Evolutionary conservation across 2,329 filamentous ascomycete genomes (phyloP), one percentile per base, ranked within the genome.

Genomic region (Aspergillus latus): DNA sequence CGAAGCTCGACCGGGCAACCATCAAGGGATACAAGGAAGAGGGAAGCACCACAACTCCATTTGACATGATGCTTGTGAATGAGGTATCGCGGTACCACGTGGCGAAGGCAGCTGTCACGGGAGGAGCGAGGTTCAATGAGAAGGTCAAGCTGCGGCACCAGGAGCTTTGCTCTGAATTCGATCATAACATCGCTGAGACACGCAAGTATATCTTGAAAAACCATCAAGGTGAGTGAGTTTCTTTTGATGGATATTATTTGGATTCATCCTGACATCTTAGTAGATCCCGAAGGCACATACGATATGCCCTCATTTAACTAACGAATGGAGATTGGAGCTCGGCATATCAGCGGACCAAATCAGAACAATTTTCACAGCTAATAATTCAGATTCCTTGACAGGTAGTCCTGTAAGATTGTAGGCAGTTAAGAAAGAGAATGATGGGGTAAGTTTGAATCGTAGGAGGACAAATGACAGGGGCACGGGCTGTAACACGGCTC

Each of bases 41-140:
- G 68, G 86, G 85, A 0, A 84, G 77, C 51, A 88, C 85, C 0
- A 88, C 85, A 0, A 88, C 85, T 2, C 85, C 85, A 1, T 88
- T 88, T 62, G 83, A 88, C 63, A 88, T 88, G 85, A 84, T 88
- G 84, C 74, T 88, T 1, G 69, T 81, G 4, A 88, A 89, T 63
- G 63, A 74, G 21, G 82, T 85, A 1, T 85, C 80, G 15, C 74
- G 85, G 42, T 88, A 81, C 62, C 79, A 88, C 66, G 77, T 88
- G 15, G 83, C 82, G 0, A 75, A 79, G 59, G 71, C 78, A 9
- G 85, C 84, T 2, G 63, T 88, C 48, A 72, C 69, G 43, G 80
- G 77, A 1, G 84, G 72, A 0, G 74, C 78, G 1, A 72, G 70
- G 62, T 61, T 68, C 3, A 85, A 85, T 56, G 74, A 79, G 32